Evolutionary conservation across 192 early-diverging fungal genomes (phyloP), one percentile per base, ranked within the genome.

Genomic region (Rhizoclosmatium sp.): DNA sequence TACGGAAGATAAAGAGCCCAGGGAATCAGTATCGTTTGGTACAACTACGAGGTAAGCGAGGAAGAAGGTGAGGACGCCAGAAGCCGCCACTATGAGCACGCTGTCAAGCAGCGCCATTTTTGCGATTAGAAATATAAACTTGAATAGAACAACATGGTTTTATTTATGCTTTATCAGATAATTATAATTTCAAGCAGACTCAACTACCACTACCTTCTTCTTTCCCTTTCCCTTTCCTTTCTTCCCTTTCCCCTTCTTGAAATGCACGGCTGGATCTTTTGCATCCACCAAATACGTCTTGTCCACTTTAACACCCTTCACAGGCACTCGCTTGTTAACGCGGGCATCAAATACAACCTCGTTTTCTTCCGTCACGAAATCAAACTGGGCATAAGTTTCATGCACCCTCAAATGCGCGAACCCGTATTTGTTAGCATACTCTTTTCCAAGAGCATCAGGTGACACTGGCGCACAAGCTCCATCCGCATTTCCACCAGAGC

Each of bases 401-500:
- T 60, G 9, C 0, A 75, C 46, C 3, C 61, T 12, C 41, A 65
- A 31, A 65, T 56, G 76, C 3, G 49, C 66, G 76, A 78, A 78
- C 5, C 76, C 76, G 2, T 78, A 78, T 12, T 46, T 51, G 10
- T 54, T 47, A 9, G 64, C 3, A 3, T 74, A 14, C 42, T 78
- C 76, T 16, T 56, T 7, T 7, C 76, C 76, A 3, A 9, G n/a
- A 7, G 66, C 47, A 0, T 14, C 47, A 0, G 49, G 4, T 23
- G 47, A 3, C 7, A 69, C 48, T 12, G 76, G 78, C 19, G 23
- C 42, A 56, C 78, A 71, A 42, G 47, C 12, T n/a, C 19, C 61
- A 48, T 72, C 78, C 14, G 44, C 39, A 54, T 72, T 79, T 40
- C 78, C 78, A 5, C 68, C 69, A 56, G 78, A 16, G 4, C 78